Base-by-base conservation (phyloP, 352 stramenopile species). In the Pythium scleroteichum region DNA sequence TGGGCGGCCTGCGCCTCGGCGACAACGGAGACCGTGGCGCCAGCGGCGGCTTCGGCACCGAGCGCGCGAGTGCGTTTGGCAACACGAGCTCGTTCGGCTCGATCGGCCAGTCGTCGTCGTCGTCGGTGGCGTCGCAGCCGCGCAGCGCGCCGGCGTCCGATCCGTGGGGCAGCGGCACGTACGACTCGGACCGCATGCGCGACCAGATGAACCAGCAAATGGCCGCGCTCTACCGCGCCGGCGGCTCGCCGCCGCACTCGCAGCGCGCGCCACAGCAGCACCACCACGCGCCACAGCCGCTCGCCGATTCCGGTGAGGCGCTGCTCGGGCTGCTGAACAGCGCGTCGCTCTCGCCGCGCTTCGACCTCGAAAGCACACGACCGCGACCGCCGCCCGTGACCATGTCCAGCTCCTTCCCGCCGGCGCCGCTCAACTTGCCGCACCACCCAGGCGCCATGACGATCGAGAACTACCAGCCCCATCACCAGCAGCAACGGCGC, bases 171-270 rank as follows among this genome's bases (percentile, higher is more conserved):
- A 51, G 42, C 23, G 54, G 54, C 35, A 60, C 35, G 22, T 50
- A 62, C 53, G 57, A 62, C 50, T 48, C 53, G 39, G 51, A 65
- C 48, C 49, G 59, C 40, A 40, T 91, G 12, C 74, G 79, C 19
- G 82, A 91, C 26, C 71, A 91, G 51, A 89, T 89, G 82, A 91
- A 91, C 68, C 78, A 82, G 54, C 79, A 89, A 53, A 91, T 91
- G 79, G 81, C 81, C 12, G 76, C 81, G 44, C 55, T 90, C 45
- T 90, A 90, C 59, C 81, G 63, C 12, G 49, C 46, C 14, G 58
- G 58, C 22, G 58, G 49, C 27, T 64, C 55, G 19, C 20, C 48
- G 9, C 17, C 54, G 50, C 38, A 66, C 13, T 41, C 50, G 32
- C 26, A 69, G 49, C 46, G 62, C 66, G n/a, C 44, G 40, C 32